phyloP scores from a whole-genome alignment of 331 rosid genomes.

The Erythrophleum ivorense region DNA sequence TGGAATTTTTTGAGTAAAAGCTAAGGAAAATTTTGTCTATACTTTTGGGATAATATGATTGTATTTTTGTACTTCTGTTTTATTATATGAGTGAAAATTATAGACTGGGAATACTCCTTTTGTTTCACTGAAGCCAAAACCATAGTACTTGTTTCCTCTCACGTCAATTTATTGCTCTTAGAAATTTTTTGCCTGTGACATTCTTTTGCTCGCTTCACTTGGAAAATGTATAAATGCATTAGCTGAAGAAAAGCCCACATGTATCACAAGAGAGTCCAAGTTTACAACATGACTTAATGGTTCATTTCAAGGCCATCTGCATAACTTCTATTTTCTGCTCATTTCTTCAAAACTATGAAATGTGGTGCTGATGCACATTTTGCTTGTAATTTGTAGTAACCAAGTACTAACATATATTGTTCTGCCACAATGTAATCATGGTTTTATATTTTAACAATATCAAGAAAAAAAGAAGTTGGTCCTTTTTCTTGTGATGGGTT shows the following conservation, averaged over 20 bases:
- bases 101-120: not conserved
- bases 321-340: not conserved
- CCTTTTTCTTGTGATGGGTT: not conserved
- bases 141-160: not conserved
- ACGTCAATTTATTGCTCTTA: not conserved
- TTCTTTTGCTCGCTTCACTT: conserved; percentile 67
- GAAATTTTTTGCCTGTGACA: not conserved
- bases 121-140: not conserved
- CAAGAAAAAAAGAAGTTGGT: not conserved
- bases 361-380: not conserved
- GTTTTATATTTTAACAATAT: not conserved
- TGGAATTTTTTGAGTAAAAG: not conserved
- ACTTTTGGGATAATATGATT: not conserved
- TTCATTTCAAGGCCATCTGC: not conserved
- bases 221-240: conserved; percentile 77
- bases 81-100: not conserved
- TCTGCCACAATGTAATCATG: not conserved
- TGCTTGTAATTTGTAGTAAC: not conserved
- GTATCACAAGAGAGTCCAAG: conserved; percentile 48
- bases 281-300: not conserved
- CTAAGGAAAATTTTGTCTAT: not conserved
- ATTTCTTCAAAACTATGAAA: not conserved
- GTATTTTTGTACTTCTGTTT: not conserved
- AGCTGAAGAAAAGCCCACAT: conserved; percentile 71
- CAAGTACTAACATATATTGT: not conserved